Evolutionary conservation across 306 rosid species (phyloP).

Genomic region (Cyclanthera cordifolia): DNA sequence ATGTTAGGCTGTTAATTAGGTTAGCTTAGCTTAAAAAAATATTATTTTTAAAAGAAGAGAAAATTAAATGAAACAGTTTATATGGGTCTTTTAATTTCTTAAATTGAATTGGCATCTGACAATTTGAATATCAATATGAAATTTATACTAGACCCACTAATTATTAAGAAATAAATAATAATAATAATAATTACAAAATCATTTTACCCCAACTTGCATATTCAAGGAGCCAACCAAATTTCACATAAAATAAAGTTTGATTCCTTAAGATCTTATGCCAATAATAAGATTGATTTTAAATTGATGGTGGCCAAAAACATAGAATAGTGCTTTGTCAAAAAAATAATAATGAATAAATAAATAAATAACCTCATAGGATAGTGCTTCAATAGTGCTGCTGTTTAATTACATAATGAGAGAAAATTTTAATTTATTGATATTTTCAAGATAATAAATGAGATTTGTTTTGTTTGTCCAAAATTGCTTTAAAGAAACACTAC

Average conservation of each 20-base stretch:
- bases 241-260: background rate
- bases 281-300: background rate
- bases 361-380: too few species aligned
- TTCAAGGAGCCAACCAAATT: constrained; percentile 8
- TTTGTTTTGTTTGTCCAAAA: background rate
- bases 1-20: background rate
- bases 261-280: background rate
- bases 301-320: background rate
- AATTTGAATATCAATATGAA: too few species aligned
- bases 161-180: background rate
- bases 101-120: too few species aligned
- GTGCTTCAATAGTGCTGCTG: background rate
- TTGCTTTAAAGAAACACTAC: too few species aligned
- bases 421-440: background rate
- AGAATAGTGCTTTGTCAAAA: background rate
- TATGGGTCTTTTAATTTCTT: background rate
- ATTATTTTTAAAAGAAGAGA: background rate
- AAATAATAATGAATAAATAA: too few species aligned
- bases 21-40: background rate
- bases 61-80: background rate
- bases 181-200: background rate
- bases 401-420: background rate
- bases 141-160: background rate
- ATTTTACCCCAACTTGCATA: background rate
- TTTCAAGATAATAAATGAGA: background rate